Base-by-base conservation (phyloP, 495 filamentous ascomycete species). In the Corynascus novoguineensis region DNA sequence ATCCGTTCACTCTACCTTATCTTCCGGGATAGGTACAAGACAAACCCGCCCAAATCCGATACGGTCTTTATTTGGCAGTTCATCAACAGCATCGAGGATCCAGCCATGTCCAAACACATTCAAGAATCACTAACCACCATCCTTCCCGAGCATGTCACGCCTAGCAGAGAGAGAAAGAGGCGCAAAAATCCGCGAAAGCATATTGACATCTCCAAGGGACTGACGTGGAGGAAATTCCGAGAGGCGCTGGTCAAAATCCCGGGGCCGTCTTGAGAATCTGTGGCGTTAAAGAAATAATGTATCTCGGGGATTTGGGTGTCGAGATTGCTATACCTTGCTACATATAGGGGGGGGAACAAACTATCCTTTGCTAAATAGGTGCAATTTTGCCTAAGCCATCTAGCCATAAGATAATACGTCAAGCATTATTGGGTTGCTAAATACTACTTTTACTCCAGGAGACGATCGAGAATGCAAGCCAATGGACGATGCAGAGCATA, bases 221-320 rank as follows among this genome's bases (percentile, higher is more conserved):
- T 69, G 34, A 63, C 64, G 17, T 67, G 67, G 64, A 60, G 44
- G 11, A 50, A 29, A 19, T 68, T 68, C 40, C 35, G 52, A 38
- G 47, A 31, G 52, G 60, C 60, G 5, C 28, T 60, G 46, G 58
- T 55, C 4, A 27, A 32, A 9, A 40, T 57, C 31, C 53, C 32
- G 17, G 45, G 32, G 27, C 55, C 55, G 6, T 27, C 31, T 29
- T 55, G 4, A 40, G 15, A 17, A 17, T 0, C 3, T 9, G n/a
- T 17, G 37, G 37, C 3, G n/a, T 2, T 7, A 41, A 21, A 8
- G 37, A 17, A 21, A 1, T 15, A 8, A 21, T 0, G 22, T 5
- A 24, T 1, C 25, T 21, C 2, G 12, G n/a, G 11, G 47, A 8
- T 15, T 35, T 17, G 11, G 19, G n/a, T 28, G 11, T 8, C 7